Percentiles rank a stretch among this genome's conserved stretches.
These are phyloP conservation scores for Cicer judaicum DNA, from an alignment of 306 rosid genomes.

Conservation along the genomic window DNA sequence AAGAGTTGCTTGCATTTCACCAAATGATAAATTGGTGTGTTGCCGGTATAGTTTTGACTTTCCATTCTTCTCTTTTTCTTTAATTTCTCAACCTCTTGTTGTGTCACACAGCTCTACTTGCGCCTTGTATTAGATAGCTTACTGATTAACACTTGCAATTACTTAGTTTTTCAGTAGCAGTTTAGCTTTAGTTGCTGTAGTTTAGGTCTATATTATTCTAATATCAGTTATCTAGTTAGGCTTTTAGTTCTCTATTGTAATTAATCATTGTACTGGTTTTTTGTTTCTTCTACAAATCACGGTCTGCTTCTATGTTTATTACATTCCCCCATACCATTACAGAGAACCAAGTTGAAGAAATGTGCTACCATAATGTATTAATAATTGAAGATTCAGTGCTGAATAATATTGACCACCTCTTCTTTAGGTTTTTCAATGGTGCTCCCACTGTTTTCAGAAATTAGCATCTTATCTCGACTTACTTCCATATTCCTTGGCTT, in stretches of 20 bases:
- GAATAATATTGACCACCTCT: conserved; percentile 42
- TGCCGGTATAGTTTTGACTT: conserved; percentile 66
- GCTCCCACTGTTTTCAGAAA: conserved; percentile 80
- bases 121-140: neutral
- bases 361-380: conserved; percentile 24
- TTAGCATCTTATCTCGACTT: conserved; percentile 77
- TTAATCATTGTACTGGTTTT: neutral
- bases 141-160: neutral
- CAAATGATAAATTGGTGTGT: conserved; percentile 77
- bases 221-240: neutral
- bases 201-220: neutral
- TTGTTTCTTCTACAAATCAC: too few relatives aligned
- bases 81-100: neutral
- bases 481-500: conserved; percentile 89
- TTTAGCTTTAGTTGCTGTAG: neutral
- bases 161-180: neutral
- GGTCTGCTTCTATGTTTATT: too few relatives aligned
- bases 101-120: neutral
- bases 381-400: conserved; percentile 35
- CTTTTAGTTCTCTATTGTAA: neutral
- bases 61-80: conserved; percentile 36
- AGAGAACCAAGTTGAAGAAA: too few relatives aligned
- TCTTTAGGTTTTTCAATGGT: conserved; percentile 74
- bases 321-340: too few relatives aligned
- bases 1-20: conserved; percentile 67